Percentiles rank a stretch among this genome's conserved stretches.
These are phyloP conservation scores for Vigna mungo DNA, from an alignment of 306 rosid species.

Conservation along the genomic window DNA sequence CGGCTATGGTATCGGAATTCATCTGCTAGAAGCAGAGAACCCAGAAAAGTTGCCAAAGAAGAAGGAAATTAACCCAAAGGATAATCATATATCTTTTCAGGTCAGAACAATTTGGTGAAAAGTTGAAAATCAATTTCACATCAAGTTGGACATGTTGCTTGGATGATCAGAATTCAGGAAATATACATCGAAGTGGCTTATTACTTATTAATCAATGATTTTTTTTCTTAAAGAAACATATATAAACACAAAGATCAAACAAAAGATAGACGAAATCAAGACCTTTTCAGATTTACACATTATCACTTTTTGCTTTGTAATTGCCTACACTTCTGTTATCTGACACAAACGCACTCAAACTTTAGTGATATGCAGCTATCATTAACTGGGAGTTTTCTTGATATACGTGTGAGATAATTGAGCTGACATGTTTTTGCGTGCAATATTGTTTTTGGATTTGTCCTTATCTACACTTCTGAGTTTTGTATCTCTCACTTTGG, in stretches of 20 bases:
- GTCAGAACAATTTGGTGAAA: constrained; percentile 41
- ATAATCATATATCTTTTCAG: constrained; percentile 95
- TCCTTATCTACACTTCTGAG: not conserved
- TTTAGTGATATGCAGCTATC: not conserved
- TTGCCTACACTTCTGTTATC: not conserved
- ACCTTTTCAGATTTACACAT: not conserved
- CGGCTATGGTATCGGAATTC: constrained; percentile 87
- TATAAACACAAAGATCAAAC: not conserved
- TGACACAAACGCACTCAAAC: not conserved
- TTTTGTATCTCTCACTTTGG: not conserved
- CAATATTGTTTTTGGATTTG: not conserved
- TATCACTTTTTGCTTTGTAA: not conserved
- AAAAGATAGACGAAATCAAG: not conserved
- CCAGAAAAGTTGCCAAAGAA: constrained; percentile 70
- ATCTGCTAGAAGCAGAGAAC: constrained; percentile 74
- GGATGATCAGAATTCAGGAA: constrained; percentile 13
- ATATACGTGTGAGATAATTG: not conserved
- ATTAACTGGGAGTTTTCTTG: not conserved
- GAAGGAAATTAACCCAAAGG: constrained; percentile 85
- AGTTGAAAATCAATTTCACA: not conserved
- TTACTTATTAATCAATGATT: not conserved
- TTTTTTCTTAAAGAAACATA: not conserved
- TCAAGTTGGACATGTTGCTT: not conserved
- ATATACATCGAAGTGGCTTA: not conserved
- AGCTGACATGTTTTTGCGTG: not conserved